These are phyloP conservation scores for Septoria petroselini DNA, from an alignment of 2,329 filamentous ascomycete species.

Conservation along the genomic window DNA sequence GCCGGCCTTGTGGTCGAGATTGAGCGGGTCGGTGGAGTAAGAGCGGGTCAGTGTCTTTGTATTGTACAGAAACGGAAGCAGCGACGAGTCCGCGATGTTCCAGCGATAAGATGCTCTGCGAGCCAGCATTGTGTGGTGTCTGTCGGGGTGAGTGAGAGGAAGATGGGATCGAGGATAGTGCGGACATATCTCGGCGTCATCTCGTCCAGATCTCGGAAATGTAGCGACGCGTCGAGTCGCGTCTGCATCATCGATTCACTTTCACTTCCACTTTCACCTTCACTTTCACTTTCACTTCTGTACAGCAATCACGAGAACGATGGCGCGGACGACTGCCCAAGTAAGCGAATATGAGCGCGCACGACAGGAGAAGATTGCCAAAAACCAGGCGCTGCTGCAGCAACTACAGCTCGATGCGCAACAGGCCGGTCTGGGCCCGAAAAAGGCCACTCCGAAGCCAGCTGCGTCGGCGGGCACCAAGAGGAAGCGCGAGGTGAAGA, in stretches of 20 bases:
- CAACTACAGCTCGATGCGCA: slow-evolving; percentile 67
- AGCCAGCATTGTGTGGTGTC: no score
- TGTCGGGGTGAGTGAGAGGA: no score
- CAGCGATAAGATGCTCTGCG: not conserved
- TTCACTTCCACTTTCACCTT: no score
- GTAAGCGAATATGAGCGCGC: slow-evolving; percentile 86
- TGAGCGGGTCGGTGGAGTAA: not conserved
- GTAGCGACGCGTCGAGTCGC: no score
- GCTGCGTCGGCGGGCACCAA: slow-evolving; percentile 44
- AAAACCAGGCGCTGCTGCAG: slow-evolving; percentile 77
- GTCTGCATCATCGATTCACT: no score
- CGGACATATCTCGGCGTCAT: not conserved
- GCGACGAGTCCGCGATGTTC: slow-evolving; percentile 2
- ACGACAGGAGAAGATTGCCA: slow-evolving; percentile 79
- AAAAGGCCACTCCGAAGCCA: slow-evolving; percentile 48
- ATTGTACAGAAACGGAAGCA: slow-evolving; percentile 35
- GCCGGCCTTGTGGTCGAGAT: slow-evolving; percentile 6
- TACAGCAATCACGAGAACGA: slow-evolving; percentile 16
- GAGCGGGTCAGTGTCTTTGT: slow-evolving; percentile 31
- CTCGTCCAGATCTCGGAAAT: not conserved
- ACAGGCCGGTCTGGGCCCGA: slow-evolving; percentile 65
- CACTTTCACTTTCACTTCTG: no score
- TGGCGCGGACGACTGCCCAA: slow-evolving; percentile 17
- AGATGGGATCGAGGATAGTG: slow-evolving; percentile 1
- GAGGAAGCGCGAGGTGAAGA: slow-evolving; percentile 55